Percentiles rank a stretch among this genome's conserved stretches.
These are phyloP conservation scores for Mikania micrantha DNA, from an alignment of 129 eudicot species.

Conservation along the genomic window DNA sequence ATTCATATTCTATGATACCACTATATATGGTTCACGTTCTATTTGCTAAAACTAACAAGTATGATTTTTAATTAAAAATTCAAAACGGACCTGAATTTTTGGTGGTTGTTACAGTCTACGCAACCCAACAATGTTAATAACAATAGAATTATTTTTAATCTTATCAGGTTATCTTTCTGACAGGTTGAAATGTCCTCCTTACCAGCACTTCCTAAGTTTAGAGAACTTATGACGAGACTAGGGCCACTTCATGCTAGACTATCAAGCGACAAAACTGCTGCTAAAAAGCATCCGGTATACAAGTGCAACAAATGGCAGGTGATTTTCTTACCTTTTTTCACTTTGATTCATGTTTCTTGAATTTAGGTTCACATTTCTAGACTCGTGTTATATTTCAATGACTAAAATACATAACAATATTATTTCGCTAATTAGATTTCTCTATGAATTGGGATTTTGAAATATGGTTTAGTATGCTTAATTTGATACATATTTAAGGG, in stretches of 20 bases:
- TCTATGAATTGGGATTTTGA: not conserved
- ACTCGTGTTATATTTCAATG: not conserved
- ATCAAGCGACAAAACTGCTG: conserved; percentile 35
- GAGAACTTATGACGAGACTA: conserved; percentile 59
- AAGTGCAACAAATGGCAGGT: conserved; percentile 74
- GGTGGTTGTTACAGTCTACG: too few relatives aligned
- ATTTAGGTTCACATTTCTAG: not conserved
- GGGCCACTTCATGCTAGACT: conserved; percentile 63
- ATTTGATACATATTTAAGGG: not conserved
- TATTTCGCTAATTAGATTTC: not conserved
- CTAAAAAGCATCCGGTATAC: conserved; percentile 65
- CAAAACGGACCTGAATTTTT: too few relatives aligned
- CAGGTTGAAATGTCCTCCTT: conserved; percentile 61
- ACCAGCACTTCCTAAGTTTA: conserved; percentile 62
- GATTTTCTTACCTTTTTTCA: not conserved
- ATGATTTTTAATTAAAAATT: too few relatives aligned
- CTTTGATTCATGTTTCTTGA: not conserved
- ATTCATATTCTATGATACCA: too few relatives aligned
- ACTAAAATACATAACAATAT: not conserved
- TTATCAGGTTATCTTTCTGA: conserved; percentile 7
- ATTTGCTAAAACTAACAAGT: too few relatives aligned
- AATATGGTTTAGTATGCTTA: not conserved
- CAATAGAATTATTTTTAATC: too few relatives aligned
- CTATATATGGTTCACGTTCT: too few relatives aligned
- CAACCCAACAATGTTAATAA: too few relatives aligned